phyloP scores from a whole-genome alignment of 2,329 filamentous ascomycete genomes.

The Grosmannia huntii region DNA sequence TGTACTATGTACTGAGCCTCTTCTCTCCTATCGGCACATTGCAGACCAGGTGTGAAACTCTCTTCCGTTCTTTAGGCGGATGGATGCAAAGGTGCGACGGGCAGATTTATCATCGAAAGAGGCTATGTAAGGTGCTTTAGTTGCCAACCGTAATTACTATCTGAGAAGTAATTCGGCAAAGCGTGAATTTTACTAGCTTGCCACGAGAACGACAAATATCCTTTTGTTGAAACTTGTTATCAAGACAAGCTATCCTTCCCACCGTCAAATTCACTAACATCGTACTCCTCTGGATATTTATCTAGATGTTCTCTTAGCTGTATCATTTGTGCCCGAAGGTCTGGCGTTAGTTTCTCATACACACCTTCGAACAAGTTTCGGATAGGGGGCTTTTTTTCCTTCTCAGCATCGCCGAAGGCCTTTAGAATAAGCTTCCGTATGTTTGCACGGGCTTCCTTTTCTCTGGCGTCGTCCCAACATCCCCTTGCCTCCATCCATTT shows the following conservation, averaged over 20 bases:
- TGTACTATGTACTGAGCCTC: too few species aligned
- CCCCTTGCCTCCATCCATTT: conserved; percentile 71
- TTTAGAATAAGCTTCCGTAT: conserved; percentile 51
- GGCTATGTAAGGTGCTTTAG: not conserved
- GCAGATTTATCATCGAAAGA: too few species aligned
- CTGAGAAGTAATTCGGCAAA: too few species aligned
- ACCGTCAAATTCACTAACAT: conserved; percentile 29
- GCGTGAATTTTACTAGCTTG: too few species aligned
- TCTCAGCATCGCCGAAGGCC: conserved; percentile 75
- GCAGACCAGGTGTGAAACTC: too few species aligned
- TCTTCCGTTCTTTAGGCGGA: too few species aligned
- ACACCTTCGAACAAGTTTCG: conserved; percentile 71
- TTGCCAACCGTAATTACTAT: too few species aligned
- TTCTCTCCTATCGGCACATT: too few species aligned
- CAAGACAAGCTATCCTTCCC: conserved; percentile 17
- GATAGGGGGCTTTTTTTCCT: conserved; percentile 65
- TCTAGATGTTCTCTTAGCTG: conserved; percentile 66
- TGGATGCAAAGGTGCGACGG: too few species aligned
- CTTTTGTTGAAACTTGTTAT: not conserved
- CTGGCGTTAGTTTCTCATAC: conserved; percentile 67
- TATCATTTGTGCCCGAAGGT: conserved; percentile 53
- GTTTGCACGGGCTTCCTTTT: conserved; percentile 38
- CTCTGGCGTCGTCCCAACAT: conserved; percentile 74
- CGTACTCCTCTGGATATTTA: conserved; percentile 86
- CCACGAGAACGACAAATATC: not conserved